Base-by-base conservation (phyloP, 306 rosid genomes). In the Pterocarpus santalinus region DNA sequence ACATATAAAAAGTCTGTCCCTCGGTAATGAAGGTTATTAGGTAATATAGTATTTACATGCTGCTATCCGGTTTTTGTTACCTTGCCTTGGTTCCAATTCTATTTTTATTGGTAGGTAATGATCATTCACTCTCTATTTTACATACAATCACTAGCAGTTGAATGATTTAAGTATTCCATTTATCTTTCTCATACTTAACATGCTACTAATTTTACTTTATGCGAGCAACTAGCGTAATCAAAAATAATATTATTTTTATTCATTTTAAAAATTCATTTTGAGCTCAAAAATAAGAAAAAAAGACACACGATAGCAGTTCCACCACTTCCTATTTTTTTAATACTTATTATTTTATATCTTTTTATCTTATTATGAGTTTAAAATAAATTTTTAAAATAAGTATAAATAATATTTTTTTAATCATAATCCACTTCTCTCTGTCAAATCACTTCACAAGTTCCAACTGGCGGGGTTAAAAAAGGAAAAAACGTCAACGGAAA, bases 361-460 rank as follows among this genome's bases (percentile, higher is more conserved):
- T 22, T 22, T 22, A 0, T 22, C 28, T 22, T 22, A 22, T 22
- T 22, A 22, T 22, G 28, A 22, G 28, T 22, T 22, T 22, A 22
- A 22, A 22, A 22, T 22, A 22, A 22, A 22, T 0, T 22, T 22
- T 22, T 22, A 22, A 22, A 22, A 22, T 22, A 22, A 22, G 1
- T 22, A 22, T 1, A 22, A 22, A 22, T 22, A 22, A 22, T 22
- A 22, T 22, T 22, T 22, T 22, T 4, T 15, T 13, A 14, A 17
- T n/a, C 62, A 17, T 17, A 56, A 17, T 17, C 34, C 35, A 17
- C 14, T 57, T 56, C 34, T 28, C 16, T 15, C 5, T 17, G 35
- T 57, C 64, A 57, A 57, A 57, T 57, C 64, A 57, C 14, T 57
- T 57, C n/a, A 12, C 57, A 51, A 51, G 57, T 51, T 51, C 57